Evolutionary conservation across 768 basidiomycete species (phyloP).

Genomic region (Agrocybe pediades): DNA sequence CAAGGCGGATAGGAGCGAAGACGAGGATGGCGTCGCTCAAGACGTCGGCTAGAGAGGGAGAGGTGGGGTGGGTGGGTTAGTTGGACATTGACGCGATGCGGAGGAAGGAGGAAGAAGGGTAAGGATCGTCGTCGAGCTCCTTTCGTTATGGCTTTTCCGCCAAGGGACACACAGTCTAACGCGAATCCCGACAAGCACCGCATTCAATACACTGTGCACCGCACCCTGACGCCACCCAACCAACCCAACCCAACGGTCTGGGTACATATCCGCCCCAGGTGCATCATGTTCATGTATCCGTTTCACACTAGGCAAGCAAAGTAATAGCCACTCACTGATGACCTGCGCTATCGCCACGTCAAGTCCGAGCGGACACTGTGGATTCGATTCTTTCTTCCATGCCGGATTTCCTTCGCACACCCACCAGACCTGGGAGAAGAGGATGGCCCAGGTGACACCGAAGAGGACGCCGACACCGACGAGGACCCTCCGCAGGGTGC

Average conservation of each 20-base stretch:
- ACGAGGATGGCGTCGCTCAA: conserved; percentile 44
- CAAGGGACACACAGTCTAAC: too few species aligned
- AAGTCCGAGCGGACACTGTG: conserved; percentile 41
- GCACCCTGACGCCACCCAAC: too few species aligned
- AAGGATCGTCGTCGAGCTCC: too few species aligned
- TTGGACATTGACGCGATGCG: neutral
- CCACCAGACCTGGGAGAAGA: conserved; percentile 37
- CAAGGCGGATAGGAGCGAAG: conserved; percentile 38
- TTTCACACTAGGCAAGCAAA: neutral
- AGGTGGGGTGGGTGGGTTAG: neutral
- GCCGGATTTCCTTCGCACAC: conserved; percentile 27
- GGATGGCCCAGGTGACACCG: conserved; percentile 25
- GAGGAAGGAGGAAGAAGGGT: too few species aligned
- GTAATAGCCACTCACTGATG: conserved; percentile 35
- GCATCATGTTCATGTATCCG: neutral
- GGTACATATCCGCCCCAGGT: neutral
- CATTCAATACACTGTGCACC: too few species aligned
- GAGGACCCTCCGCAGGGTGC: conserved; percentile 15
- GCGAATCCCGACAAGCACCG: too few species aligned
- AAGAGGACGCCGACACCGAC: conserved; percentile 25
- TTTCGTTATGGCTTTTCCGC: too few species aligned
- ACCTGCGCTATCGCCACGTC: conserved; percentile 47
- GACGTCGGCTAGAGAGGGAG: conserved; percentile 36
- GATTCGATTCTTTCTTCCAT: conserved; percentile 22
- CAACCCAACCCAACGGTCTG: too few species aligned